Evolutionary conservation across 108 stramenopile species (phyloP).

Genomic region (Cyclotella sp.): DNA sequence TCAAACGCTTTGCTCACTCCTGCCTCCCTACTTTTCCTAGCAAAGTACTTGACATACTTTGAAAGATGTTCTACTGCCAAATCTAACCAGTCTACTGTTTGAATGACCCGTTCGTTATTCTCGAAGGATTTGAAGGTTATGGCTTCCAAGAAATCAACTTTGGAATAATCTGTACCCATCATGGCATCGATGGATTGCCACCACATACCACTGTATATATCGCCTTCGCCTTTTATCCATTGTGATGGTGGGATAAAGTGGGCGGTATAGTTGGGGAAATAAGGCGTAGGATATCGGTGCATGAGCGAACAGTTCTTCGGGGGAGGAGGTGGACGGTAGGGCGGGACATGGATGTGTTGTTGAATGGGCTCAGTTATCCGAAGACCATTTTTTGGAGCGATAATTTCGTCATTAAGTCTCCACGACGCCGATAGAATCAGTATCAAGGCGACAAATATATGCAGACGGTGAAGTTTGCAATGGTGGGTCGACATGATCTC

Average conservation of each 20-base stretch:
- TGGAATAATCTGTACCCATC: constrained; percentile 17
- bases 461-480: too few relatives aligned
- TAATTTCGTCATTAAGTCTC: background rate
- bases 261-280: background rate
- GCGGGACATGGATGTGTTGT: background rate
- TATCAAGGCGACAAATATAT: too few relatives aligned
- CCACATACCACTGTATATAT: constrained; percentile 44
- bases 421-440: background rate
- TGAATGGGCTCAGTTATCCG: too few relatives aligned
- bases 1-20: constrained; percentile 3
- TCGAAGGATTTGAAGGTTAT: constrained; percentile 15
- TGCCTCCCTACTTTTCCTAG: background rate
- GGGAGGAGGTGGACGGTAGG: background rate
- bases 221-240: constrained; percentile 13
- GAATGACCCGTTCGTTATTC: constrained; percentile 5
- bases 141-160: background rate
- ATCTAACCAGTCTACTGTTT: constrained; percentile 34
- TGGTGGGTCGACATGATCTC: too few relatives aligned
- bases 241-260: constrained; percentile 4
- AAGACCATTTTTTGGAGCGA: background rate
- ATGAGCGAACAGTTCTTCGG: background rate
- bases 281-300: background rate
- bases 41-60: constrained; percentile 25
- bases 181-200: constrained; percentile 39
- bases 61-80: constrained; percentile 27